Evolutionary conservation across 352 stramenopile species (phyloP).

Genomic region (Pythium sukuiense): DNA sequence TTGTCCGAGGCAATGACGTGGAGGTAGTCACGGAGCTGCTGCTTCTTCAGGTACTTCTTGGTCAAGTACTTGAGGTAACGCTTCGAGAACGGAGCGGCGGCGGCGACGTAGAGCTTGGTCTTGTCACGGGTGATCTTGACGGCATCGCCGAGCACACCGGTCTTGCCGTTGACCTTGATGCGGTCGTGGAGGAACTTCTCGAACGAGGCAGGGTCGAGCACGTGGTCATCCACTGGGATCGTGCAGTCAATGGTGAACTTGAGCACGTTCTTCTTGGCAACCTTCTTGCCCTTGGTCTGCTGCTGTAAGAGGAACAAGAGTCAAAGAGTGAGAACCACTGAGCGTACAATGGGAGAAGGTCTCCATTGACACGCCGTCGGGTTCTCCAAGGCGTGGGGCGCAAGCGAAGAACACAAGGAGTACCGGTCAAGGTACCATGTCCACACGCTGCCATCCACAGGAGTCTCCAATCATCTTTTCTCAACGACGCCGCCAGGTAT

Average conservation of each 20-base stretch:
- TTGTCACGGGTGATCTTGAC: constrained; percentile 97
- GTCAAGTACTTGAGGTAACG: constrained; percentile 99
- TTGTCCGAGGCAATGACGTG: constrained; percentile 98
- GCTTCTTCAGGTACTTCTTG: constrained; percentile 99
- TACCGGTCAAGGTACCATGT: not conserved
- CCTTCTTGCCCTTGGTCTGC: constrained; percentile 79
- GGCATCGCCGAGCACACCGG: constrained; percentile 93
- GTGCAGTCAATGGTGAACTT: constrained; percentile 95
- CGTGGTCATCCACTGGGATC: constrained; percentile 98
- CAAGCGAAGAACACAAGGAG: not conserved
- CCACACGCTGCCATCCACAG: not conserved
- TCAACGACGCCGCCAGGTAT: not conserved
- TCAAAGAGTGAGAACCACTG: constrained; percentile 8
- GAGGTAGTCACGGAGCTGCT: constrained; percentile 99
- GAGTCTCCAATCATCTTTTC: not conserved
- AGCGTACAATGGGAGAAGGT: not conserved
- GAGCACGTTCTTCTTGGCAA: constrained; percentile 88
- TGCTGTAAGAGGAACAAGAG: constrained; percentile 35
- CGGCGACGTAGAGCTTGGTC: constrained; percentile 95
- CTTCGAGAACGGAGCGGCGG: constrained; percentile 97
- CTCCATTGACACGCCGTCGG: not conserved
- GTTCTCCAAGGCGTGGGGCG: not conserved
- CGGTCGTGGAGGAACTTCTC: constrained; percentile 99
- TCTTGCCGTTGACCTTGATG: constrained; percentile 99
- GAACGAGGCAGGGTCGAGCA: constrained; percentile 98